Evolutionary conservation across 1,284 basidiomycete species (phyloP), one percentile per base, ranked within the genome.

Genomic region (Cryptococcus sp.): DNA sequence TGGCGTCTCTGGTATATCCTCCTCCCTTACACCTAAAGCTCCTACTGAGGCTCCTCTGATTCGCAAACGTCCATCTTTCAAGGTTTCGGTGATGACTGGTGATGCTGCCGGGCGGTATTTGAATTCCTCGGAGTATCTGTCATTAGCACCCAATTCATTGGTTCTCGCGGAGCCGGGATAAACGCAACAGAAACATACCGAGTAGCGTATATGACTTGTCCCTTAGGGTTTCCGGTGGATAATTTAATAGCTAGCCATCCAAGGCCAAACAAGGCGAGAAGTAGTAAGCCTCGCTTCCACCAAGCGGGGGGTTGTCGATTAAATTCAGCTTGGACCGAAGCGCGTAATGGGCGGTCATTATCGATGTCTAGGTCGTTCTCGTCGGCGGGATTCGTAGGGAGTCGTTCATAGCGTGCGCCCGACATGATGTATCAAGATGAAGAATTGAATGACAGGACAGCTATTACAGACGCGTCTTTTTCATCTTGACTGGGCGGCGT

Each of bases 91-190:
- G 50, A 77, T 76, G 13, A 77, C 69, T 23, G 76, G 76, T 10
- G 72, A 73, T 5, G 74, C 72, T 16, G 76, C 76, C 2, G 76
- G 76, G n/a, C 76, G 67, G 57, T 67, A 77, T 53, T 69, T 72
- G 65, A 65, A 67, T 62, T 77, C 74, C 46, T 76, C 72, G 21
- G 72, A 74, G 56, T 77, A 77, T 46, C 76, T 77, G 54, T 2
- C 34, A 36, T 48, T 32, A 53, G 53, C 41, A 21, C 21, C 24
- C 24, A 24, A 7, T 41, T 7, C 37, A 14, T 19, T 40, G 19
- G n/a, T 16, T 25, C 10, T 21, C 14, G 19, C 7, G 19, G 34
- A n/a, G 10, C 37, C 14, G 21, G n/a, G n/a, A n/a, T 16, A 31
- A 42, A 25, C 22, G 31, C 36, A 18, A 18, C 36, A 22, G n/a